Base-by-base conservation (phyloP, 805 yeast genomes). In the Wickerhamomyces rabaulensis region DNA sequence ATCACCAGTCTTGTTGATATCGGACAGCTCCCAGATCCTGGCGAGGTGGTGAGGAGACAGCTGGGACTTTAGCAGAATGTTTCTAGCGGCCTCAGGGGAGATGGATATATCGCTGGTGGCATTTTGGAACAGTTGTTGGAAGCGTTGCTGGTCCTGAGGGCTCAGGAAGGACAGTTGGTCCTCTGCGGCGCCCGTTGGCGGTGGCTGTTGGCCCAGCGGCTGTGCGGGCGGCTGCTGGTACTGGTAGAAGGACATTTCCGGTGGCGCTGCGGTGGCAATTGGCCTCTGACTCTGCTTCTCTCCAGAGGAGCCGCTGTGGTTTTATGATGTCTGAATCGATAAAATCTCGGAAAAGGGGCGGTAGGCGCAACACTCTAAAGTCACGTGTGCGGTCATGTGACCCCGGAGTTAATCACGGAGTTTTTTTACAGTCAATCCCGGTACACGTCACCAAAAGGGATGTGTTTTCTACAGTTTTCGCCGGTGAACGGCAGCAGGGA, bases 1-100 rank as follows among this genome's bases (percentile, higher is more conserved):
- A 45, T 80, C 76, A 2, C 98, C 98, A 13, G 94, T 82, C 57
- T 79, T 84, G 56, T 83, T 86, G 2, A 95, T 86, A 61, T 92
- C 98, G 16, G 95, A 78, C 50, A 92, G 71, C 22, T 85, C 82
- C 98, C 98, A 92, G 49, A 92, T 84, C 54, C 84, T 87, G 2
- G 95, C 94, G 56, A 92, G 71, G 33, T 82, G 77, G 31, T 79
- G 75, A 2, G 96, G 89, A 36, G 79, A 68, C 45, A 92, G 71
- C 12, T 87, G 86, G 0, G 97, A 90, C 54, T 89, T 79, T 67
- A 88, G 71, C 55, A 92, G 74, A 46, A 92, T 84, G 48, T 80
- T 79, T 54, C 91, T 79, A 19, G 96, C 95, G 4, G 84, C 69
- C 35, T 80, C 84, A 8, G 92, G 92, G 27, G 78, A 73, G 45